Evolutionary conservation across 2,329 filamentous ascomycete genomes (phyloP).

Genomic region (Colletotrichum sp.): DNA sequence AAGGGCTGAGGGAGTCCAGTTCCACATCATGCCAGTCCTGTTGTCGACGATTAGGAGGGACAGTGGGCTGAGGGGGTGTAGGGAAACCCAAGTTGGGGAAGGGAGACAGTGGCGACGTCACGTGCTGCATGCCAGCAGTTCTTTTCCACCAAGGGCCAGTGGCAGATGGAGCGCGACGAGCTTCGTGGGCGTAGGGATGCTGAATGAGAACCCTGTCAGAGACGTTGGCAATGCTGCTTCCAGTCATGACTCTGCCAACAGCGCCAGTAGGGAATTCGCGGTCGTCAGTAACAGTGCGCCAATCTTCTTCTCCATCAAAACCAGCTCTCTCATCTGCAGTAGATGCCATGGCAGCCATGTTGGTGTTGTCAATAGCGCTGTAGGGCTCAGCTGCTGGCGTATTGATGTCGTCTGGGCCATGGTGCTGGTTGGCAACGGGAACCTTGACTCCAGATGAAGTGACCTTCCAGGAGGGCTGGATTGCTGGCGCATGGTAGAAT

Average conservation of each 20-base stretch:
- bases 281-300: slow-evolving; percentile 21
- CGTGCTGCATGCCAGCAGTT: background rate
- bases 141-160: slow-evolving; percentile 6
- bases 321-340: background rate
- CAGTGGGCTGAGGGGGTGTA: background rate
- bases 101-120: background rate
- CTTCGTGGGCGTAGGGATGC: background rate
- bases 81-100: background rate
- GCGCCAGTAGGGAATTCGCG: background rate
- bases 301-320: slow-evolving; percentile 16
- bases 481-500: slow-evolving; percentile 20
- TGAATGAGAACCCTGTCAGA: slow-evolving; percentile 9
- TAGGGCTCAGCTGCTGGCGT: slow-evolving; percentile 1
- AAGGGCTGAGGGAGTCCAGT: background rate
- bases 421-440: background rate
- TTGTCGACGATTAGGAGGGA: background rate
- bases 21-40: slow-evolving; percentile 7
- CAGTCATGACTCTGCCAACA: slow-evolving; percentile 16
- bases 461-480: slow-evolving; percentile 13
- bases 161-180: background rate
- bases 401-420: background rate
- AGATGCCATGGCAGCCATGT: background rate
- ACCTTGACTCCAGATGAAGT: slow-evolving; percentile 12
- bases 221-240: slow-evolving; percentile 23
- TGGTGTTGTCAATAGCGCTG: background rate